Evolutionary conservation across 768 basidiomycete genomes (phyloP).

Genomic region (Clitopilus passeckerianus): DNA sequence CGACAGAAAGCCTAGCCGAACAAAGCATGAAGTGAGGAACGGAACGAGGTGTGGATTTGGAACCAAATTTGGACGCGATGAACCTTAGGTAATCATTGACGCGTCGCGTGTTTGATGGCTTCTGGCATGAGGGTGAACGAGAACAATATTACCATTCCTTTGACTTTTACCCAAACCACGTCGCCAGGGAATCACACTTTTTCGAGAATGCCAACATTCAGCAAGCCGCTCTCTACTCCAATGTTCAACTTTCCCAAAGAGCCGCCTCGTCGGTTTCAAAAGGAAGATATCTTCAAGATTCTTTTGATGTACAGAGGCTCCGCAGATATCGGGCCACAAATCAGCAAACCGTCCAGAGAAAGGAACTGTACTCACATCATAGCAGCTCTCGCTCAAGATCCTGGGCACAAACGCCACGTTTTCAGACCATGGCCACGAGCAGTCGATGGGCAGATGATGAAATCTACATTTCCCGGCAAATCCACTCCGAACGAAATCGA

Average conservation of each 20-base stretch:
- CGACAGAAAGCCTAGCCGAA: background rate
- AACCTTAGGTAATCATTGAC: background rate
- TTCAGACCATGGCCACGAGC: background rate
- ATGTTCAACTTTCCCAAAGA: constrained; percentile 9
- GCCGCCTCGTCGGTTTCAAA: constrained; percentile 7
- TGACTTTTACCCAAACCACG: no score
- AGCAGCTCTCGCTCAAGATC: no score
- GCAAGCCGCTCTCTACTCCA: background rate
- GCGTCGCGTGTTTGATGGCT: background rate
- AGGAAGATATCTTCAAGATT: constrained; percentile 9
- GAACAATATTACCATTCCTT: no score
- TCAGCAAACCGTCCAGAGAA: no score
- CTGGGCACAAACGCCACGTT: background rate
- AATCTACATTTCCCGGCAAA: background rate
- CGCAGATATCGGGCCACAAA: background rate
- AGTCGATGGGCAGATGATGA: background rate
- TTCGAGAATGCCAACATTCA: background rate
- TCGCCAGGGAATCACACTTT: no score
- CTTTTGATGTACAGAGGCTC: background rate
- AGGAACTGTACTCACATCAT: no score
- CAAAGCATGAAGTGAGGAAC: background rate
- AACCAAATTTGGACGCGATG: background rate
- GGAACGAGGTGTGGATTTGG: background rate
- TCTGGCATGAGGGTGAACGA: no score
- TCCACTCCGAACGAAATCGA: background rate